Evolutionary conservation across 345 rosid species (phyloP).

Genomic region (Salix koriyanagi): DNA sequence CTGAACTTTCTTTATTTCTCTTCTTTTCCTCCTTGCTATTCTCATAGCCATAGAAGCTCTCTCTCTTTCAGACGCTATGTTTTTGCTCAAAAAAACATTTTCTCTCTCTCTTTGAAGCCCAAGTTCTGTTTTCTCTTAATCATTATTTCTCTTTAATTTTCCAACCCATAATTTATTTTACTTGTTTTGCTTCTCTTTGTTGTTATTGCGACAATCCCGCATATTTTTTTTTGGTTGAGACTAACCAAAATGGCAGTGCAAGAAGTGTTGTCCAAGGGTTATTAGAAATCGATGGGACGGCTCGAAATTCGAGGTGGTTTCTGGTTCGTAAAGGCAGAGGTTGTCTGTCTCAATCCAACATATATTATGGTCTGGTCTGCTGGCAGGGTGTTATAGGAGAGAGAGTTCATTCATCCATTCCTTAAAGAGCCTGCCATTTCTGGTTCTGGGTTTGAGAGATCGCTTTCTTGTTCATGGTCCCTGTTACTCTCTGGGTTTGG

Average conservation of each 20-base stretch:
- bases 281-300: constrained; percentile 22
- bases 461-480: neutral
- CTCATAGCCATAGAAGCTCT: neutral
- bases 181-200: neutral
- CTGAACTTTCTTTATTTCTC: neutral
- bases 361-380: constrained; percentile 36
- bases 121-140: neutral
- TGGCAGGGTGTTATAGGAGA: constrained; percentile 11
- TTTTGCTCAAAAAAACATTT: neutral
- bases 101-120: neutral
- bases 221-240: neutral
- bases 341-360: constrained; percentile 38
- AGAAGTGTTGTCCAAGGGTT: constrained; percentile 14
- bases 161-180: neutral
- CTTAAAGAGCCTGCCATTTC: neutral
- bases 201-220: neutral
- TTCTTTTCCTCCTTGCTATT: neutral
- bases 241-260: no score
- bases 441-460: constrained; percentile 7
- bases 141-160: neutral
- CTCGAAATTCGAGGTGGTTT: constrained; percentile 34
- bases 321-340: neutral
- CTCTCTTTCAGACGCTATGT: constrained; percentile 1
- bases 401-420: neutral
- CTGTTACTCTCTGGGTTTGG: neutral